Conservation (phyloP, 2,329 filamentous ascomycete species). For the Penicillium brasilianum region DNA sequence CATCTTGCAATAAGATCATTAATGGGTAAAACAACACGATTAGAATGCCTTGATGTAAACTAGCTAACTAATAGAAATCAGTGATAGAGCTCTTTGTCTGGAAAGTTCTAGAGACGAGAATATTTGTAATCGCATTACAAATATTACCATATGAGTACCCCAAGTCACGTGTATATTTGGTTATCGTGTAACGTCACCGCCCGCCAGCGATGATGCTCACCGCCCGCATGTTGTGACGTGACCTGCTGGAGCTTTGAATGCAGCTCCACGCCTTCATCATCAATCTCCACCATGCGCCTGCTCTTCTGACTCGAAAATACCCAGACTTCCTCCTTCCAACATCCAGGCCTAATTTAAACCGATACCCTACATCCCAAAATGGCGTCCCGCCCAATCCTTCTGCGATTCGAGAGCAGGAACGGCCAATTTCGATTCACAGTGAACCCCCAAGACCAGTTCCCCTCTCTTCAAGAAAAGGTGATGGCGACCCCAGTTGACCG, state of each 20-base stretch:
- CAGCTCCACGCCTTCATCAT: conserved; percentile 15
- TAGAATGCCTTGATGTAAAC: background rate
- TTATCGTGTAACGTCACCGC: conserved; percentile 21
- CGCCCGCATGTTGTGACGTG: conserved; percentile 32
- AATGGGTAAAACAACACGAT: background rate
- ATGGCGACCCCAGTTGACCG: background rate
- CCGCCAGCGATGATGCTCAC: conserved; percentile 12
- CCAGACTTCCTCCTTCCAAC: background rate
- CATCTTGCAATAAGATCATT: no score
- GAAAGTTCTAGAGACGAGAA: background rate
- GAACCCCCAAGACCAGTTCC: conserved; percentile 74
- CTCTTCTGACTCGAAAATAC: background rate
- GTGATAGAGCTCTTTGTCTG: background rate
- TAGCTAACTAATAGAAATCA: background rate
- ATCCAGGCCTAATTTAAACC: background rate
- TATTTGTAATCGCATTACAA: background rate
- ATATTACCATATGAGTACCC: background rate
- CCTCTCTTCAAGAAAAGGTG: conserved; percentile 57
- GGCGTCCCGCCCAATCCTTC: conserved; percentile 67
- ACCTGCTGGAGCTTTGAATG: conserved; percentile 24
- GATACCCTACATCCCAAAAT: conserved; percentile 30
- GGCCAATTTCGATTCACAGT: conserved; percentile 88
- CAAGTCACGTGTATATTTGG: background rate
- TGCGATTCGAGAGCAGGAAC: conserved; percentile 87
- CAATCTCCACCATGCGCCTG: conserved; percentile 8